These are phyloP conservation scores for Kregervanrija pseudodelftensis DNA, from an alignment of 805 yeast species.

Conservation along the genomic window DNA sequence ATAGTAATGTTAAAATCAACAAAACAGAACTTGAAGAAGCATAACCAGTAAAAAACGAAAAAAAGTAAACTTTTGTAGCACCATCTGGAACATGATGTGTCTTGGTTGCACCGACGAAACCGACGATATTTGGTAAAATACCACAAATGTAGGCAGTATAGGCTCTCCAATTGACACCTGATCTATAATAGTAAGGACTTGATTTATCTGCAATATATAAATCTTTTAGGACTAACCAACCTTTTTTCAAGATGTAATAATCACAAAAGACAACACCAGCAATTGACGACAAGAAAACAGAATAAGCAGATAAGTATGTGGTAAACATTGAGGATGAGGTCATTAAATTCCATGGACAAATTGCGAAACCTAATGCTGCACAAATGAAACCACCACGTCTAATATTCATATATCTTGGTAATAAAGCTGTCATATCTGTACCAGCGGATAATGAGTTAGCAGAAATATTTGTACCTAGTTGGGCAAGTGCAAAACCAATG, in stretches of 20 bases:
- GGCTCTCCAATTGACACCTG: slow-evolving; percentile 81
- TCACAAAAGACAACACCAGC: slow-evolving; percentile 72
- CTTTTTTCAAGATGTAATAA: slow-evolving; percentile 68
- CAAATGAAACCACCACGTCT: slow-evolving; percentile 78
- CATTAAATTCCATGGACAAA: slow-evolving; percentile 80
- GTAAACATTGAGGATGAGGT: slow-evolving; percentile 67
- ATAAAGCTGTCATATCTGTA: slow-evolving; percentile 60
- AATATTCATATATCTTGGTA: slow-evolving; percentile 61
- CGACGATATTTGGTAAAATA: slow-evolving; percentile 76
- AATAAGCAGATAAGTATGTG: slow-evolving; percentile 71
- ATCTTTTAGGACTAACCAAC: slow-evolving; percentile 55
- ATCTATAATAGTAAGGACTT: slow-evolving; percentile 51
- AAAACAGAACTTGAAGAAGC: slow-evolving; percentile 49
- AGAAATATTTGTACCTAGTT: slow-evolving; percentile 70
- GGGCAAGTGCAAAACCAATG: slow-evolving; percentile 65
- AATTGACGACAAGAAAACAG: slow-evolving; percentile 76
- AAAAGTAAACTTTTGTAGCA: slow-evolving; percentile 63
- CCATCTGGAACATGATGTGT: slow-evolving; percentile 66
- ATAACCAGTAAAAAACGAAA: slow-evolving; percentile 77
- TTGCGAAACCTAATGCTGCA: slow-evolving; percentile 60
- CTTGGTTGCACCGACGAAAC: slow-evolving; percentile 79
- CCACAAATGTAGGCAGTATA: slow-evolving; percentile 74
- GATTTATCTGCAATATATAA: slow-evolving; percentile 45
- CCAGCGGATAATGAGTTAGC: slow-evolving; percentile 69
- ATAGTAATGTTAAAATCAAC: slow-evolving; percentile 41